Conservation (phyloP, 2,329 filamentous ascomycete species). For the Aureobasidium leucospermi region DNA sequence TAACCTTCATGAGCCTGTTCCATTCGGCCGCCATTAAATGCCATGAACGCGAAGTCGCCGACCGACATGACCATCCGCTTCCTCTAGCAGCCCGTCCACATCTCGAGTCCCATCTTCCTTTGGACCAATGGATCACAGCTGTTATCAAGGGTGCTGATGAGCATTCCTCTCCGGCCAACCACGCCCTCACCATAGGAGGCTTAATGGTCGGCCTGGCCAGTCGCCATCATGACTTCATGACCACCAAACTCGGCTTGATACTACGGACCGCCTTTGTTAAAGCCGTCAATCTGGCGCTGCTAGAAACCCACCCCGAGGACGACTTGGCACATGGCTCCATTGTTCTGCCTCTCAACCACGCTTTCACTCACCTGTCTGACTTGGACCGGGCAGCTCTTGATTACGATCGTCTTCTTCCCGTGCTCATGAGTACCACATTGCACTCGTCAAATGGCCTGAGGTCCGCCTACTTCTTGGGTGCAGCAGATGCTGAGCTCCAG, state of each 20-base stretch:
- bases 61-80: constrained; percentile 23
- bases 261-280: constrained; percentile 67
- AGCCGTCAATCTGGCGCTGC: constrained; percentile 68
- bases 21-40: constrained; percentile 57
- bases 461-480: constrained; percentile 65
- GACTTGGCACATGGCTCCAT: constrained; percentile 46
- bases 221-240: constrained; percentile 56
- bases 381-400: constrained; percentile 52
- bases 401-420: constrained; percentile 61
- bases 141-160: constrained; percentile 54
- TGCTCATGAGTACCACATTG: constrained; percentile 60
- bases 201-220: constrained; percentile 69
- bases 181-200: constrained; percentile 72
- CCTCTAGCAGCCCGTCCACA: constrained; percentile 17
- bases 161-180: constrained; percentile 66
- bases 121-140: constrained; percentile 53
- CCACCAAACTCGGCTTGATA: constrained; percentile 54
- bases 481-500: constrained; percentile 60
- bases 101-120: constrained; percentile 27
- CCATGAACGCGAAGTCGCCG: constrained; percentile 39
- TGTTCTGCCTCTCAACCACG: constrained; percentile 66
- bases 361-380: constrained; percentile 64
- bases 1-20: constrained; percentile 63
- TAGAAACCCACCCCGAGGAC: constrained; percentile 46
- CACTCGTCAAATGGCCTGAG: constrained; percentile 66